phyloP scores from a whole-genome alignment of 192 early-diverging fungal species.

The Umbelopsis sp. region DNA sequence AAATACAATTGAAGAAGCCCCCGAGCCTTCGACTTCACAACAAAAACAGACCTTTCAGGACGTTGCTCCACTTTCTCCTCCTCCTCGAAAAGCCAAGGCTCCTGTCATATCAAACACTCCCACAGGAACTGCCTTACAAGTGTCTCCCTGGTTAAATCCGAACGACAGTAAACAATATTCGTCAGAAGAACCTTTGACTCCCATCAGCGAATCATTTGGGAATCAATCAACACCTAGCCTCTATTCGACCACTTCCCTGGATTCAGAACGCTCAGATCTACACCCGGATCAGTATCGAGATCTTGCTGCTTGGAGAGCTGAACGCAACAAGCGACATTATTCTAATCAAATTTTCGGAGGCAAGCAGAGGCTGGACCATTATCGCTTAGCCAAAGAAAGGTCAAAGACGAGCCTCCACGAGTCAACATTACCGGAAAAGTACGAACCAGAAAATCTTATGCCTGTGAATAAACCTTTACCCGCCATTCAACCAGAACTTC shows the following conservation, averaged over 20 bases:
- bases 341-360: constrained; percentile 31
- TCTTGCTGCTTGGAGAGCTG: constrained; percentile 23
- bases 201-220: constrained; percentile 1
- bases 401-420: not conserved
- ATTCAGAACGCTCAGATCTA: not conserved
- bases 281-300: constrained; percentile 22
- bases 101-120: not conserved
- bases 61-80: constrained; percentile 1
- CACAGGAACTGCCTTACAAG: not conserved
- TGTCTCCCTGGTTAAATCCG: constrained; percentile 7
- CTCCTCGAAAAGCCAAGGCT: not conserved
- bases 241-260: not conserved
- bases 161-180: not conserved
- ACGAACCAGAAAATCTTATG: not conserved
- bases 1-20: not conserved
- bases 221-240: not conserved
- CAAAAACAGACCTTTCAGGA: not conserved
- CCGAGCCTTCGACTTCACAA: not conserved
- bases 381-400: constrained; percentile 17
- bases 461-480: not conserved
- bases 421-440: not conserved
- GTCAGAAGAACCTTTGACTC: not conserved
- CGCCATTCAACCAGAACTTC: not conserved
- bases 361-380: constrained; percentile 24
- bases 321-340: constrained; percentile 22